A percentile compares a stretch with the other conserved stretches of the same genome.
phyloP scores from a whole-genome alignment of 495 filamentous ascomycete species.

The Trichoderma gamsii region DNA sequence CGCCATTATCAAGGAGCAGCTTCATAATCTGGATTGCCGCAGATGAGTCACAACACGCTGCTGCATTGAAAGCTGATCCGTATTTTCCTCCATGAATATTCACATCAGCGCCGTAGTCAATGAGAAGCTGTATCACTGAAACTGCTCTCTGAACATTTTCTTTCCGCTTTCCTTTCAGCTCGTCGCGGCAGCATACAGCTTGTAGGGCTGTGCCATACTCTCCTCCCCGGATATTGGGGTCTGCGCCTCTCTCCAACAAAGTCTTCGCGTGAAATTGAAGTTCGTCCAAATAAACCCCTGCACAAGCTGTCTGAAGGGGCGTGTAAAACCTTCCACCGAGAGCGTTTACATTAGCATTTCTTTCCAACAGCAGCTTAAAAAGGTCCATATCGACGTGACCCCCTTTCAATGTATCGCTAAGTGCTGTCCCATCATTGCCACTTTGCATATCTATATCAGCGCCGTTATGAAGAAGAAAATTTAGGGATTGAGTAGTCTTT shows the following conservation, averaged over 20 bases:
- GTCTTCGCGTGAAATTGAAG: no score
- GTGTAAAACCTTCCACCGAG: not conserved
- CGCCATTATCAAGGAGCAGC: not conserved
- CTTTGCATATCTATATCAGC: not conserved
- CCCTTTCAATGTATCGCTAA: not conserved
- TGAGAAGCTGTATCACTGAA: not conserved
- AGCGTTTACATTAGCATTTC: not conserved
- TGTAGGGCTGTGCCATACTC: slow-evolving; percentile 6
- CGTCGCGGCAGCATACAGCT: not conserved
- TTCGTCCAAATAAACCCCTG: no score
- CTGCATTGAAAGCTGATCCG: not conserved
- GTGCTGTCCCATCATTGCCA: not conserved
- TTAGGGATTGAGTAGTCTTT: not conserved
- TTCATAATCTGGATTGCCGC: not conserved
- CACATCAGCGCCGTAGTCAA: not conserved
- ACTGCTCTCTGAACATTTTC: no score
- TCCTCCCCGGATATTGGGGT: slow-evolving; percentile 18
- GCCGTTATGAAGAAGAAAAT: not conserved
- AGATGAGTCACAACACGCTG: not conserved
- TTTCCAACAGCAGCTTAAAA: not conserved
- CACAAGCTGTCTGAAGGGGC: not conserved
- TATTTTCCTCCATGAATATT: not conserved
- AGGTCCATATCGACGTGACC: no score
- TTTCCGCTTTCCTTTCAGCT: no score
- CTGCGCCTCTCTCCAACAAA: not conserved